Evolutionary conservation across 1,139 yeast genomes (phyloP).

Genomic region (Suhomyces terraborum): DNA sequence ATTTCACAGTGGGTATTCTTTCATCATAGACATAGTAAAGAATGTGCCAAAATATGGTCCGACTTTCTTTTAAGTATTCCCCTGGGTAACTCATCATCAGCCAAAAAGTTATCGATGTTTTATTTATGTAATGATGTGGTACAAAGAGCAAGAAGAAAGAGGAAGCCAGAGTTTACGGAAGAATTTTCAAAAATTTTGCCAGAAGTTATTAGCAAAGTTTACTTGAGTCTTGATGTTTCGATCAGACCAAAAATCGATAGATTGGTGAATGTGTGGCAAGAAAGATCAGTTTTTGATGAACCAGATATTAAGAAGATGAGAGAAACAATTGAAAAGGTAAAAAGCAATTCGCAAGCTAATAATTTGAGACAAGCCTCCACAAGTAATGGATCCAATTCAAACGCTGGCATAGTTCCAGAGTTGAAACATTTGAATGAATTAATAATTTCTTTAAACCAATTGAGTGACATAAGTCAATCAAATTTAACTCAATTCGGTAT

Average conservation of each 20-base stretch:
- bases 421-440: constrained; percentile 38
- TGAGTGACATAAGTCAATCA: constrained; percentile 36
- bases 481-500: constrained; percentile 47
- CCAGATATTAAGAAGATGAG: constrained; percentile 48
- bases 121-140: constrained; percentile 84
- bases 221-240: constrained; percentile 37
- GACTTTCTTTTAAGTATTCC: constrained; percentile 33
- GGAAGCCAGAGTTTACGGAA: constrained; percentile 57
- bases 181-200: constrained; percentile 59
- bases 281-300: constrained; percentile 57
- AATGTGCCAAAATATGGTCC: constrained; percentile 66
- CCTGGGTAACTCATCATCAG: constrained; percentile 30
- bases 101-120: constrained; percentile 58
- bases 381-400: background rate
- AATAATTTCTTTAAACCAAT: constrained; percentile 32
- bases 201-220: constrained; percentile 32
- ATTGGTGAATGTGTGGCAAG: constrained; percentile 74
- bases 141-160: constrained; percentile 73
- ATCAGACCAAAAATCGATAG: constrained; percentile 61
- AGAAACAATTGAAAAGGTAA: constrained; percentile 28
- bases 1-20: constrained; percentile 85
- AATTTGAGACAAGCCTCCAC: background rate
- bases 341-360: constrained; percentile 1
- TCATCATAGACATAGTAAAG: constrained; percentile 66
- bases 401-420: constrained; percentile 37